Evolutionary conservation across 73 alveolate species (phyloP).

Genomic region (Uronychia binucleata): DNA sequence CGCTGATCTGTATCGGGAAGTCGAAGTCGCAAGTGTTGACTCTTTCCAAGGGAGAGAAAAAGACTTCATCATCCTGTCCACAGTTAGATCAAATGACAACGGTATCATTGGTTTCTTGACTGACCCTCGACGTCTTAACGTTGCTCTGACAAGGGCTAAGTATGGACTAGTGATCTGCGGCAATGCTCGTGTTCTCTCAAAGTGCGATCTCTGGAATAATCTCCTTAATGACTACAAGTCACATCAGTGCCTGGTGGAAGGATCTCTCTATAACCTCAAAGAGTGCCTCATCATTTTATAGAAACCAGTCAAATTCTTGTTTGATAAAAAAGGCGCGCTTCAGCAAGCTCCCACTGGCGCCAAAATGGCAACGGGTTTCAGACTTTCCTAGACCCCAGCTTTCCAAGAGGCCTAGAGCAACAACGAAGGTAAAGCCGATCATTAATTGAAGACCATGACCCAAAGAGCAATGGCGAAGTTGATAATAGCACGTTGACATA

Average conservation of each 20-base stretch:
- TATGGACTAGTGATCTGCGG: slow-evolving; percentile 99
- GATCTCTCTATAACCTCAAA: slow-evolving; percentile 72
- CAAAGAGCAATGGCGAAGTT: no score
- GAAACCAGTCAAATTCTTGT: slow-evolving; percentile 69
- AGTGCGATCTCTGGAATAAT: slow-evolving; percentile 92
- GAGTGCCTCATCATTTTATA: slow-evolving; percentile 63
- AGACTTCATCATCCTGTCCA: slow-evolving; percentile 97
- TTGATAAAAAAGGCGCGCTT: slow-evolving; percentile 42
- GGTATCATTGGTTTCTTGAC: slow-evolving; percentile 97
- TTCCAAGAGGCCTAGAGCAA: no score
- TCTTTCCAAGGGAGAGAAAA: slow-evolving; percentile 99
- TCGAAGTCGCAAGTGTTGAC: slow-evolving; percentile 99
- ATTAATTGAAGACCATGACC: no score
- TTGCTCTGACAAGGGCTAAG: slow-evolving; percentile 99
- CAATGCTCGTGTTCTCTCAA: slow-evolving; percentile 85
- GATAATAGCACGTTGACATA: no score
- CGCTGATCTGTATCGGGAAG: slow-evolving; percentile 68
- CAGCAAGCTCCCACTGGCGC: slow-evolving; percentile 18
- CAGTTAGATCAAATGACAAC: slow-evolving; percentile 97
- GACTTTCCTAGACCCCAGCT: no score
- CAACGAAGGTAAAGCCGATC: no score
- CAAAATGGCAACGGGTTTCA: neutral
- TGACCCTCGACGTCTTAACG: slow-evolving; percentile 99
- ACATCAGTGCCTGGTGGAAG: slow-evolving; percentile 95
- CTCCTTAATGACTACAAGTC: slow-evolving; percentile 96